Evolutionary conservation across 768 basidiomycete genomes (phyloP), one percentile per base, ranked within the genome.

Genomic region (Macrocybe gigantea): DNA sequence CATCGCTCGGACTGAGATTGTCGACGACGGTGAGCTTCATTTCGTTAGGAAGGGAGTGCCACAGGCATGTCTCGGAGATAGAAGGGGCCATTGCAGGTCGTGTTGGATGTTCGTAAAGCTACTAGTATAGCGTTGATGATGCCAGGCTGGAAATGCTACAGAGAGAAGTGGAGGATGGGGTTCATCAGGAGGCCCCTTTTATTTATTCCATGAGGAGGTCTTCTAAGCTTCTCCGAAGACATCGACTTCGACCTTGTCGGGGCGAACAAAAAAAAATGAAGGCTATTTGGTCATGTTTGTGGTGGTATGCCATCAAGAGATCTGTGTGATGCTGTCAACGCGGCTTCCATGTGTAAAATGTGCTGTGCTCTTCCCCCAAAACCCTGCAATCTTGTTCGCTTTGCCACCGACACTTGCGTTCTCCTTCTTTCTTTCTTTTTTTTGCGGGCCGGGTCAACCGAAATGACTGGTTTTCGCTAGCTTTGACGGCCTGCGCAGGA

Each of bases 31-130:
- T 66, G 55, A 83, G 71, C 64, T 79, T 80, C 62, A 88, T 79
- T 53, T 88, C 86, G 0, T 69, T 67, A 39, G 86, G 86, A 53
- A 88, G 80, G 15, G 61, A 43, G 51, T 70, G 57, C 85, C 85
- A 87, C 55, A 66, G 56, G 45, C 54, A 50, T 34, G 47, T 44
- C 56, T 57, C 49, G 49, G 52, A 47, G 49, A 44, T 44, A 48
- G 60, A 57, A 48, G 53, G 38, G 53, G 51, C 56, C 49, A 44
- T 53, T n/a, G 49, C 48, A 36, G 39, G 38, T 52, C 45, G 53
- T 53, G 31, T 12, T 12, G 39, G 38, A 34, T 52, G 41, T 43
- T 50, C 11, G 45, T 44, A 44, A 47, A 51, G 41, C 47, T 54
- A 48, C 45, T 38, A 44, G 41, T 8, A 34, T 30, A 43, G 39